Base-by-base conservation (phyloP, 139 green algal species). In the Dunaliella sp. region DNA sequence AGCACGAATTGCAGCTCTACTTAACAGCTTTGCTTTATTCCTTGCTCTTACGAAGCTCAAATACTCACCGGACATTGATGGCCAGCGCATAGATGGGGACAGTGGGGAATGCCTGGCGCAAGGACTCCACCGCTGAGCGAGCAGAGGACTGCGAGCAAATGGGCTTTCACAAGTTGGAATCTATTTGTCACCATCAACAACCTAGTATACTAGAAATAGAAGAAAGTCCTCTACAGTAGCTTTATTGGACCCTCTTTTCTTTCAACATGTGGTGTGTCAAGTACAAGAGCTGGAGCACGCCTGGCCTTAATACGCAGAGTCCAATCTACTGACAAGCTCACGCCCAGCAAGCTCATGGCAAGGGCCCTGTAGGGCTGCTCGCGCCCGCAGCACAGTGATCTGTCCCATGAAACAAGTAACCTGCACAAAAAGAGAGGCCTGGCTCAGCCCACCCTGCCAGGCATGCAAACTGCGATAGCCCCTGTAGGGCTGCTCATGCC, bases 371-470 rank as follows among this genome's bases (percentile, higher is more conserved):
- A n/a, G 95, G 95, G 1, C 85, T 31, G 30, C 91, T 83, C 25
- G 98, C 90, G 75, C 96, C 95, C 25, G 95, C 95, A 12, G 95
- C 95, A n/a, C n/a, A n/a, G n/a, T n/a, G n/a, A n/a, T n/a, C n/a
- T n/a, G n/a, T n/a, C n/a, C n/a, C n/a, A n/a, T n/a, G n/a, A n/a
- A n/a, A n/a, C n/a, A n/a, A n/a, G n/a, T n/a, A n/a, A n/a, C n/a
- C n/a, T n/a, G n/a, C n/a, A n/a, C n/a, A n/a, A n/a, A n/a, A n/a
- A 12, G 30, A 30, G 7, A 16, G 78, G 35, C 26, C 35, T 12
- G 7, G 26, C 57, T 32, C 31, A 28, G 76, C 35, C 3, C 80
- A 90, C 84, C 82, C 85, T 86, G 78, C 89, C 83, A 35, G 81
- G 38, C 90, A 96, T 94, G 35, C 92, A 93, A 58, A 98, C 94